phyloP scores from a whole-genome alignment of 495 filamentous ascomycete genomes.

The Aspergillus kassunensis region DNA sequence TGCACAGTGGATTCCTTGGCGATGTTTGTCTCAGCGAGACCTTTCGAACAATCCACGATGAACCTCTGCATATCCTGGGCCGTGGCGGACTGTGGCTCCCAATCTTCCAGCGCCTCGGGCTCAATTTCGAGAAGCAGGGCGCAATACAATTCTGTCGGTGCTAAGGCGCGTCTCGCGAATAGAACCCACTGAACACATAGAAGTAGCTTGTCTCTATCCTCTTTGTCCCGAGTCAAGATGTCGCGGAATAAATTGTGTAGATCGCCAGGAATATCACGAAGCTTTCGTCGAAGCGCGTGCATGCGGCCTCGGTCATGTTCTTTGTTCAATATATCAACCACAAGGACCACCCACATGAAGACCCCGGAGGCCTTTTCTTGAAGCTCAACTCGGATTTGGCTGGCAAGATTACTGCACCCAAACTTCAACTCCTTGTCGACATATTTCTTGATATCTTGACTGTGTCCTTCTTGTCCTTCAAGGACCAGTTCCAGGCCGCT shows the following conservation, averaged over 20 bases:
- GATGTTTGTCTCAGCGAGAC: slow-evolving; percentile 36
- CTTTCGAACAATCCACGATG: slow-evolving; percentile 36
- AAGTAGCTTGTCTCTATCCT: slow-evolving; percentile 18
- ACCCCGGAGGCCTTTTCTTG: slow-evolving; percentile 35
- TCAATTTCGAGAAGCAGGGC: slow-evolving; percentile 22
- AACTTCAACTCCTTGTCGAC: slow-evolving; percentile 22
- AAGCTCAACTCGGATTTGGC: slow-evolving; percentile 23
- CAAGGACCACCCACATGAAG: slow-evolving; percentile 47
- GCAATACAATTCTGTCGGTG: slow-evolving; percentile 27
- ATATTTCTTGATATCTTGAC: slow-evolving; percentile 23
- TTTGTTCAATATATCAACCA: slow-evolving; percentile 42
- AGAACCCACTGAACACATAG: slow-evolving; percentile 38
- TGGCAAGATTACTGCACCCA: slow-evolving; percentile 6
- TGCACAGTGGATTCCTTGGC: slow-evolving; percentile 26
- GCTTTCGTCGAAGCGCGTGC: slow-evolving; percentile 16
- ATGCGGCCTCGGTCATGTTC: slow-evolving; percentile 26
- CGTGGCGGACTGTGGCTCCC: neutral
- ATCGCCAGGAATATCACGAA: slow-evolving; percentile 30
- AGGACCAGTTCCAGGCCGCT: slow-evolving; percentile 26
- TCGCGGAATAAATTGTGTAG: slow-evolving; percentile 35
- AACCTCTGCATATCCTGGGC: slow-evolving; percentile 20
- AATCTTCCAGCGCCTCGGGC: neutral
- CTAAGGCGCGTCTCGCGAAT: slow-evolving; percentile 27
- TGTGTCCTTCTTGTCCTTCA: slow-evolving; percentile 25
- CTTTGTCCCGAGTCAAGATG: slow-evolving; percentile 29